Evolutionary conservation across 2,329 filamentous ascomycete species (phyloP), one percentile per base, ranked within the genome.

Genomic region (Fusarium lyarnte): DNA sequence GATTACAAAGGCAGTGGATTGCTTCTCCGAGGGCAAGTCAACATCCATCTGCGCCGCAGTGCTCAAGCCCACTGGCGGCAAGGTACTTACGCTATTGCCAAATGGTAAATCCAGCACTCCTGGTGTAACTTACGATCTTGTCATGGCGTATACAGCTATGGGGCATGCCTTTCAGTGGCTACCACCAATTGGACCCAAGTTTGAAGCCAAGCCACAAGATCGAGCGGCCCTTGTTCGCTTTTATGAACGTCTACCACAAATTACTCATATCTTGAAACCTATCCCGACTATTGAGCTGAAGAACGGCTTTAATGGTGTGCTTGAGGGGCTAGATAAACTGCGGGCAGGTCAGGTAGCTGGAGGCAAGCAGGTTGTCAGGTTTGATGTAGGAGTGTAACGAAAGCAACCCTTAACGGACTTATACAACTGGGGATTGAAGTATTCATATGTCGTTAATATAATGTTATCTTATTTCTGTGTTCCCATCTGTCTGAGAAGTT

Each of bases 61-160:
- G 0, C n/a, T 51, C n/a, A 19, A 33, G 2, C n/a, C 29, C 8
- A 51, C 4, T 19, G 46, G 46, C 1, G 46, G 46, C 0, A 51
- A 25, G 6, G 46, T 51, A 3, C n/a, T 51, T 8, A 33, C n/a
- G 8, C 8, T 51, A 6, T 17, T 51, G 6, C 29, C 46, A 4
- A 51, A 33, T 4, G 46, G 46, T 1, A 33, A 33, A 9, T 51
- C 46, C 0, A 51, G 29, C 0, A 51, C 29, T 33, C 29, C 46
- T 19, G 46, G 16, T 8, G 46, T 51, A 8, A 33, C 46, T 3
- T 51, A 51, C 8, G 46, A 51, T 10, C n/a, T 51, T 2, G 46
- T 51, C n/a, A 51, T 51, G n/a, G 19, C 46, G 3, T 51, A 51
- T 5, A 51, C 46, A 1, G 29, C 46, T 2, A 51, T 51, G 46